Base-by-base conservation (phyloP, 371 early-diverging fungal genomes). In the Actinomortierella ambigua region DNA sequence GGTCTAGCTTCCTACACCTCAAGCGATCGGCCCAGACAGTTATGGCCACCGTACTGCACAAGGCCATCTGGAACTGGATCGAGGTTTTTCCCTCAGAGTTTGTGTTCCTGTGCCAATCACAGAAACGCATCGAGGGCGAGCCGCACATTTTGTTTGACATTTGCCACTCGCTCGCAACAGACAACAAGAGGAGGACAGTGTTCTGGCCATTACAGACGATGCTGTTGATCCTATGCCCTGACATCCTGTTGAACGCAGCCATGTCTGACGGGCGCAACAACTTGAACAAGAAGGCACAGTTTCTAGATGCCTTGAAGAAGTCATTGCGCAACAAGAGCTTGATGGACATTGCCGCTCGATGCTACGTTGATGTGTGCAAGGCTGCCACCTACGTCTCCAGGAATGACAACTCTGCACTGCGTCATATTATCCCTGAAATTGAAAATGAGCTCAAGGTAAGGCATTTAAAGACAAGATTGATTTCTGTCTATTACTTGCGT, bases 11-110 rank as follows among this genome's bases (percentile, higher is more conserved):
- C 61, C 69, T 85, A 44, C 84, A 84, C 52, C 80, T 93, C 43
- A 85, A 88, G 55, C 87, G 89, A 24, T 77, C 88, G 0, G 85
- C 91, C 0, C 93, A 90, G 58, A 67, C 87, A 9, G 79, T 86
- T 8, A 82, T 88, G 57, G 90, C 92, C 0, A 83, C 88, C 14
- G 84, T 88, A 11, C 76, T 93, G 41, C 83, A 91, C 48, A 84
- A 86, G 43, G 86, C 90, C 3, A 93, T 95, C 61, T 95, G 94
- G 94, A 92, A 90, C 63, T 95, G 93, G 93, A 93, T 95, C 46
- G 93, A 93, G 65, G 84, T 85, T 0, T 91, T 87, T 66, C 93
- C 94, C 0, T 68, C 81, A 13, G 93, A 94, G 57, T 93, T 93
- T 70, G 84, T 88, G 51, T 81, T 78, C 27, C 68, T 93, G 22